Conservation (phyloP, 2,329 filamentous ascomycete genomes). For the Fusarium nanum region DNA sequence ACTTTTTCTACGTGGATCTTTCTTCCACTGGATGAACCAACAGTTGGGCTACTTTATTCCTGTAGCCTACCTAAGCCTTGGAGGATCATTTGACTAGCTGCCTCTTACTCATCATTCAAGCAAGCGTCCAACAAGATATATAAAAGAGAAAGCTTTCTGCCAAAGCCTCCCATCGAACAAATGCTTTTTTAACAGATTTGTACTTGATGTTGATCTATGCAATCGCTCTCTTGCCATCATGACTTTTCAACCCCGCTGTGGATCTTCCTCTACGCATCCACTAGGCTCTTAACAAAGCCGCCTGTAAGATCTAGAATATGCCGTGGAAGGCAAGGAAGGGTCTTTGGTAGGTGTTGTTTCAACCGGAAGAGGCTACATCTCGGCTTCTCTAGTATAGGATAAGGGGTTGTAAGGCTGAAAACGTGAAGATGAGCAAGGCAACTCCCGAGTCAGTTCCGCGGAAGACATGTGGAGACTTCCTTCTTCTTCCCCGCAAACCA, state of each 20-base stretch:
- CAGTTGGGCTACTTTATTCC: too few relatives aligned
- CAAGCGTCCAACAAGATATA: rapidly evolving
- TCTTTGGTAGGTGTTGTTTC: background rate
- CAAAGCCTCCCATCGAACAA: background rate
- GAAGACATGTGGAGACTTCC: constrained; percentile 4
- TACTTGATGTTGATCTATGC: background rate
- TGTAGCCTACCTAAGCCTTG: too few relatives aligned
- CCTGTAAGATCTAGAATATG: background rate
- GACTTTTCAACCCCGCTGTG: background rate
- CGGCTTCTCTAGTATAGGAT: background rate
- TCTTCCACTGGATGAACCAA: background rate
- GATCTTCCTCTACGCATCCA: background rate
- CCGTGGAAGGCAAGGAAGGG: background rate
- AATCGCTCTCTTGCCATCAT: background rate
- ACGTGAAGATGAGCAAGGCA: background rate
- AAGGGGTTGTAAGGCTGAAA: background rate
- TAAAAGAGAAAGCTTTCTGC: too few relatives aligned
- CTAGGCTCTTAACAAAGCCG: background rate
- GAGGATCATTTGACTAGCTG: too few relatives aligned
- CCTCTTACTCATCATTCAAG: background rate
- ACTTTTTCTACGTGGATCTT: background rate
- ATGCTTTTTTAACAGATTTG: background rate
- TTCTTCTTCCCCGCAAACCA: constrained; percentile 29
- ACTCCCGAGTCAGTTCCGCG: constrained; percentile 6
- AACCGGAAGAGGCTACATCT: background rate